Evolutionary conservation across 306 rosid genomes (phyloP), one percentile per base, ranked within the genome.

Genomic region (Rosa rugosa): DNA sequence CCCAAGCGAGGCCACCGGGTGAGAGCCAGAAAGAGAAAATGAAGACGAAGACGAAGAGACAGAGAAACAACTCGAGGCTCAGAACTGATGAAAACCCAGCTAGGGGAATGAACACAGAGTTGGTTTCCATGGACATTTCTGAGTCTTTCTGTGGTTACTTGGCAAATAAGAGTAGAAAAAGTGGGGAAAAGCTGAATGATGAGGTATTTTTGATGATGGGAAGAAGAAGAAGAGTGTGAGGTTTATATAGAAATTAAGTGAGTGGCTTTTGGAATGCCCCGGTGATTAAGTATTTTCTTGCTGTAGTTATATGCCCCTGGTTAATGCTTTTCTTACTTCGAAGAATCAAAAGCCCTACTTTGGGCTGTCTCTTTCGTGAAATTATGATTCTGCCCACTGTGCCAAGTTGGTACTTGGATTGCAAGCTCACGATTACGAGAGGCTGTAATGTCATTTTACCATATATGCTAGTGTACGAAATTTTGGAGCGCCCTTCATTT

Each of bases 1-100:
- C 85, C 98, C 98, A 93, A 10, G 97, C 92, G 0, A 93, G 80
- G 12, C 98, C 98, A 0, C 97, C 98, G 0, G 97, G 94, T 0
- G 87, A 60, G 5, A 93, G 81, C 71, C 89, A 87, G 40, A 89
- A 49, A 0, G 75, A 11, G 42, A 83, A 75, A 3, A 74, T 34
- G 1, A 80, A 11, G 0, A 83, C 50, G 62, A 88, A 75, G 4
- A 87, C 38, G 4, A 84, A 0, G 14, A 84, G 34, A 11, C 67
- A 75, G 0, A 87, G 1, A 0, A 84, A 77, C 1, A 85, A 25
- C 63, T 89, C 86, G 7, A 89, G 34, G 72, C 36, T 88, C 1
- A 79, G 40, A 20, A 83, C 11, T 1, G 89, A 77, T 0, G 84
- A 56, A 64, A 86, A 38, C 79, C 27, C 49, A 78, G 78, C 56